Evolutionary conservation across 192 early-diverging fungal genomes (phyloP).

Genomic region (Coemansia sp.): DNA sequence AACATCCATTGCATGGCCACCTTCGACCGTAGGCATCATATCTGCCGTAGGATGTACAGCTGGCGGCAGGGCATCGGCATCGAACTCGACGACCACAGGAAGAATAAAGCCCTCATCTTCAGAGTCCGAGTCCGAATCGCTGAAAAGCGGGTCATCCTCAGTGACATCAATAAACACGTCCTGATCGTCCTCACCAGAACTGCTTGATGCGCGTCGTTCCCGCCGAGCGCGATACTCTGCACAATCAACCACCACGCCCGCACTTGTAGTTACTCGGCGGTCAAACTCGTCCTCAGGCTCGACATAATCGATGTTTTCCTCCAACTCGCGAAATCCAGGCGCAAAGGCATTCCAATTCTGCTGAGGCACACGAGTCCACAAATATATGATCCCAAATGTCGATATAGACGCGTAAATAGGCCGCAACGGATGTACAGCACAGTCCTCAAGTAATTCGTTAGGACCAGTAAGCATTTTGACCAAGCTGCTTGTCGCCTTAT

Average conservation of each 20-base stretch:
- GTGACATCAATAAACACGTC: constrained; percentile 43
- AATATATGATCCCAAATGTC: constrained; percentile 77
- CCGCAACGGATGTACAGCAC: constrained; percentile 78
- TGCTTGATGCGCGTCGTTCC: constrained; percentile 7
- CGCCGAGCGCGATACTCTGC: constrained; percentile 14
- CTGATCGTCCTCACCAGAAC: constrained; percentile 8
- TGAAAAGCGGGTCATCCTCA: constrained; percentile 50
- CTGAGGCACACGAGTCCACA: constrained; percentile 82
- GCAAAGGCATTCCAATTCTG: constrained; percentile 91
- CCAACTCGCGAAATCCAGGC: constrained; percentile 89
- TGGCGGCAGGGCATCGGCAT: constrained; percentile 2
- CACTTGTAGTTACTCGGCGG: constrained; percentile 18
- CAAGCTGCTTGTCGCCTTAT: constrained; percentile 75
- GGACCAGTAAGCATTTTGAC: constrained; percentile 93
- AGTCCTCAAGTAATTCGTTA: constrained; percentile 78
- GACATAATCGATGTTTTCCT: constrained; percentile 93
- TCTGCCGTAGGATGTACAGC: neutral
- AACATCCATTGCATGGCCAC: neutral
- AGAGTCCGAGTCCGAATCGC: constrained; percentile 47
- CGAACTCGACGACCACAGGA: constrained; percentile 24
- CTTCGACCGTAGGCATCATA: neutral
- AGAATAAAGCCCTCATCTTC: constrained; percentile 48
- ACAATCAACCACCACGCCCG: constrained; percentile 31
- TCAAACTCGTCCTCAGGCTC: constrained; percentile 97
- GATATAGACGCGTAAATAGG: constrained; percentile 85